Evolutionary conservation across 2,329 filamentous ascomycete genomes (phyloP), one percentile per base, ranked within the genome.

Genomic region (Macrophomina phaseolina): DNA sequence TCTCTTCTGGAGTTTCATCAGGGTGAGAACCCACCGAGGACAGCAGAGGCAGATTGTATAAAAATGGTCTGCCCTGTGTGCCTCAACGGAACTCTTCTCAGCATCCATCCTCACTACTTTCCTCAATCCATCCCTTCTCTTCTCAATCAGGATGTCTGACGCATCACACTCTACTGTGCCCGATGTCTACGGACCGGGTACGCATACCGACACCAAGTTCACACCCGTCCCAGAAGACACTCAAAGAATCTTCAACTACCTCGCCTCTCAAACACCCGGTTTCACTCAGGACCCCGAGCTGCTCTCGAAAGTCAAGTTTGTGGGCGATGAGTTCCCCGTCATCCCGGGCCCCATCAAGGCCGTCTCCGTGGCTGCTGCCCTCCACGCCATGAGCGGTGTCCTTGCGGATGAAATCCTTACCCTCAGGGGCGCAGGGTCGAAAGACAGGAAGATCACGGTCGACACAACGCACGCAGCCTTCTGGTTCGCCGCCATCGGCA

Each of bases 381-480:
- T 83, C 3, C 80, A 82, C 63, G 80, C 77, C 8, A 82, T 83
- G 81, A 75, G 74, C 55, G 81, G 81, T 11, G 67, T 82, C 4
- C 73, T 81, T n/a, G 79, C 70, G 3, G 77, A 80, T 63, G 80
- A 82, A 65, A 73, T 83, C 12, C 68, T 79, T 1, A 73, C 70
- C 11, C 68, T 76, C 11, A 71, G 73, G 38, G 73, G 73, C 3
- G 67, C 68, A 9, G 55, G 52, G 14, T 58, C 67, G 18, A 52
- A 66, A 65, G 63, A 70, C 68, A 38, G 74, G 8, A 62, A 71
- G 9, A 72, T 84, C n/a, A 76, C 73, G 0, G 75, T 85, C 65
- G 79, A 85, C 70, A 84, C 82, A 0, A 81, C 83, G 23, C 81
- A 85, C 38, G 77, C 80, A 1, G 80, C 76, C 0, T 72, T 85